Base-by-base conservation (phyloP, 495 filamentous ascomycete species). In the Aspergillus bridgeri region DNA sequence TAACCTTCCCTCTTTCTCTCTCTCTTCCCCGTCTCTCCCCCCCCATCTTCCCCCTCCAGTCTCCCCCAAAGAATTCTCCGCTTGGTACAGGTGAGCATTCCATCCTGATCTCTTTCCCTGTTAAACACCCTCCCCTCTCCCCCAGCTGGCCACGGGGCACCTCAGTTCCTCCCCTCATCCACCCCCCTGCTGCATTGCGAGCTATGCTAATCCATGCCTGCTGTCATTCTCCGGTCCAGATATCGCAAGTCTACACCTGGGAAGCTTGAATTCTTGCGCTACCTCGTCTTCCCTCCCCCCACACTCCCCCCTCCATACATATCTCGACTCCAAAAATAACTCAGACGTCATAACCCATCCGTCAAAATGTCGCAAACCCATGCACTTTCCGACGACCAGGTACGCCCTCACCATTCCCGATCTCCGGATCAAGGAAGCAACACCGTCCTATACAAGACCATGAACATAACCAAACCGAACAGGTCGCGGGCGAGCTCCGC, bases 321-420 rank as follows among this genome's bases (percentile, higher is more conserved):
- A 65, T 60, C 52, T 65, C 65, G 58, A 68, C 67, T 64, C 62
- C 59, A 53, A 53, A 29, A 61, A 45, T 56, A 50, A 53, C 57
- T 27, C 65, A 65, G 60, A 49, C 62, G 58, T 44, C 49, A 63
- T 38, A 67, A 62, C 57, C 54, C 59, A 60, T 55, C 63, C 50
- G 58, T 69, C 81, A 88, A 79, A 61, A 98, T 96, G 93, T 93
- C 93, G 73, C 87, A 90, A 79, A 78, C 82, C 60, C 91, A 95
- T 86, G 88, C 91, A 73, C 87, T 98, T 76, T 96, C 91, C 72
- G 93, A 98, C 81, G 93, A 96, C 74, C 92, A 97, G 87, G 93
- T 92, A 80, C 61, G 70, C 63, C 53, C 47, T 9, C 15, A 20
- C 1, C 3, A 24, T 23, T 9, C 20, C 24, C 48, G 21, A n/a